phyloP scores from a whole-genome alignment of 1,139 yeast genomes.

The Suhomyces atakaporum region DNA sequence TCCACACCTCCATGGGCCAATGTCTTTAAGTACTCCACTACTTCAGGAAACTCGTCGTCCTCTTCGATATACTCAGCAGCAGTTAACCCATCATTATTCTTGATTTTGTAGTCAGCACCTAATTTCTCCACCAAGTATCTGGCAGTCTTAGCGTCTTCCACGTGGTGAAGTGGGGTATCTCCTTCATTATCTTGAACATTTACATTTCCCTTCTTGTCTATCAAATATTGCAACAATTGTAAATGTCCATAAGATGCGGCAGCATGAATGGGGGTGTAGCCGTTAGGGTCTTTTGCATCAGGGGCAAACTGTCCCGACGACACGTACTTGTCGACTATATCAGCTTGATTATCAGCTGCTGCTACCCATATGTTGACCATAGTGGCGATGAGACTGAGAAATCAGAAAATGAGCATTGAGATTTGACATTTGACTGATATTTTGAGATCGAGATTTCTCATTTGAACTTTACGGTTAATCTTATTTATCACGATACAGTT shows the following conservation, averaged over 20 bases:
- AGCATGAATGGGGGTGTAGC: constrained; percentile 95
- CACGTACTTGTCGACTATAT: constrained; percentile 58
- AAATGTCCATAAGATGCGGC: constrained; percentile 90
- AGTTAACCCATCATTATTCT: constrained; percentile 74
- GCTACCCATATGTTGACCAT: constrained; percentile 89
- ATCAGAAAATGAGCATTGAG: too few species aligned
- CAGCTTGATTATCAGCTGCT: constrained; percentile 78
- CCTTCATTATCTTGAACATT: constrained; percentile 87
- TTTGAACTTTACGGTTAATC: too few species aligned
- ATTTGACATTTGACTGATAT: too few species aligned
- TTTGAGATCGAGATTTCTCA: too few species aligned
- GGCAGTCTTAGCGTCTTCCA: constrained; percentile 71
- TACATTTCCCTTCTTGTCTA: constrained; percentile 63
- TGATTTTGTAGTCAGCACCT: constrained; percentile 62
- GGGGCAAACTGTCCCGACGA: constrained; percentile 56
- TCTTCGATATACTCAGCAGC: constrained; percentile 72
- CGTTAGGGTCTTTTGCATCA: constrained; percentile 82
- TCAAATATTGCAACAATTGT: constrained; percentile 61
- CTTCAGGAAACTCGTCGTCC: constrained; percentile 83
- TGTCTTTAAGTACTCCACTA: constrained; percentile 60
- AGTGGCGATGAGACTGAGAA: constrained; percentile 1
- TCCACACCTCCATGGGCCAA: constrained; percentile 41
- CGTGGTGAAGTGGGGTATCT: constrained; percentile 93
- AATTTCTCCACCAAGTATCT: constrained; percentile 62
- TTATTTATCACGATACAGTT: too few species aligned